Base-by-base conservation (phyloP, 495 filamentous ascomycete genomes). In the Tuber borchii region DNA sequence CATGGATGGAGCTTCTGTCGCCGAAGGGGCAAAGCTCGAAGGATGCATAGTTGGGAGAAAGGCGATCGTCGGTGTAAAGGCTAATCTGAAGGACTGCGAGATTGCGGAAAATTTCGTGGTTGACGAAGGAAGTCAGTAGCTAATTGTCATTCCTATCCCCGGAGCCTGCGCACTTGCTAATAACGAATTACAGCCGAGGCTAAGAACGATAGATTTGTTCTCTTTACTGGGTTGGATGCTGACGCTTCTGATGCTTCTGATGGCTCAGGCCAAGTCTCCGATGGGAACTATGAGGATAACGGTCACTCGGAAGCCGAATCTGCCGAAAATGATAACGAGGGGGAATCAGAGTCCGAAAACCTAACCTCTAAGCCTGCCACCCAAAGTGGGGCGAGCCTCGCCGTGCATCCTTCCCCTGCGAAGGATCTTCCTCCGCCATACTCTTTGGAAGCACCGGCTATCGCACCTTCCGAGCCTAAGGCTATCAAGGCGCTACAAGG, bases 1-100 rank as follows among this genome's bases (percentile, higher is more conserved):
- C 44, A 96, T 99, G 92, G 94, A 97, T 74, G 93, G 93, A 14
- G 93, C 91, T 6, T 89, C 91, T 6, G 89, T 99, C 7, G 93
- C 90, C 10, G 90, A 91, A 79, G 89, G 91, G 34, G 91, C 89
- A 77, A 90, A 90, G 81, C 84, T 98, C 70, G 93, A 90, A 12
- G 92, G 92, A 2, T 97, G 93, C 79, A 89, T 97, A 39, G 82
- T 98, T 16, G 95, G 96, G 0, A 88, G 90, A 71, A 85, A 92
- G 70, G 89, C 88, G 71, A 90, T 89, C 80, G 88, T 98, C 70
- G 93, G 94, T 1, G 90, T 91, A 39, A 91, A 91, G 69, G 91
- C 88, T 70, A 86, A 87, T 26, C 85, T 99, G 73, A 92, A 89
- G 73, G 93, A 97, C 75, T 97, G 93, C 79, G 94, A 97, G 84